Percentiles rank a stretch among this genome's conserved stretches.
Conservation (phyloP, 2,329 filamentous ascomycete species). For the Celoporthe dispersa region DNA sequence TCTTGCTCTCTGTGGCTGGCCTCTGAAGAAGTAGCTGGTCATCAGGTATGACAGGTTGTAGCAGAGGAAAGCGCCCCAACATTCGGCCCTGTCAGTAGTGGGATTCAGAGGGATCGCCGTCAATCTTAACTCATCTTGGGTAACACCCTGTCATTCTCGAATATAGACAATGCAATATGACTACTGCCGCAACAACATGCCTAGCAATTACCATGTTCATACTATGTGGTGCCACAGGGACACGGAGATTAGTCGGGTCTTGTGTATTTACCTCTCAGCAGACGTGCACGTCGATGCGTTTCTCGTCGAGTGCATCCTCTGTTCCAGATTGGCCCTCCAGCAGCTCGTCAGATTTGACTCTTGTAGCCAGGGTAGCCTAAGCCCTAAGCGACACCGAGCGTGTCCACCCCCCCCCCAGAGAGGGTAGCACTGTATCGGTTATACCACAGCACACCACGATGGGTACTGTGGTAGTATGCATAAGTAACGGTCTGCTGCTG, state of each 20-base stretch:
- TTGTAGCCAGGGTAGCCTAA: not conserved
- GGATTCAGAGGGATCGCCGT: not conserved
- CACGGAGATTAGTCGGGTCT: not conserved
- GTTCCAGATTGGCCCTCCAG: not conserved
- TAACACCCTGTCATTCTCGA: not conserved
- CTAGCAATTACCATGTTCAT: too few relatives aligned
- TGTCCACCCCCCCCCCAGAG: not conserved
- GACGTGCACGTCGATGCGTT: not conserved
- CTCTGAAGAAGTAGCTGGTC: not conserved
- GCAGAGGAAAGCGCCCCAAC: not conserved
- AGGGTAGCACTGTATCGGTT: not conserved
- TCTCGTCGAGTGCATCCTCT: not conserved
- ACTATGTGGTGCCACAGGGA: not conserved
- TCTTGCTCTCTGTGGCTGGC: not conserved
- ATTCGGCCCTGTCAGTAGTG: not conserved
- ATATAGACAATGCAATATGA: not conserved
- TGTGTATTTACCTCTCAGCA: not conserved
- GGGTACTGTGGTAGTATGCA: not conserved
- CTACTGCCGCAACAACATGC: not conserved
- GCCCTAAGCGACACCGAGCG: constrained; percentile 1
- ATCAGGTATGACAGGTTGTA: not conserved
- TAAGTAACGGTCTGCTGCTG: not conserved
- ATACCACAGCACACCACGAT: not conserved
- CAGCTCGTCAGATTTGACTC: not conserved
- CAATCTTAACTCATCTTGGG: not conserved